Conservation (phyloP, 116 monocot species). For the Iris pallida region DNA sequence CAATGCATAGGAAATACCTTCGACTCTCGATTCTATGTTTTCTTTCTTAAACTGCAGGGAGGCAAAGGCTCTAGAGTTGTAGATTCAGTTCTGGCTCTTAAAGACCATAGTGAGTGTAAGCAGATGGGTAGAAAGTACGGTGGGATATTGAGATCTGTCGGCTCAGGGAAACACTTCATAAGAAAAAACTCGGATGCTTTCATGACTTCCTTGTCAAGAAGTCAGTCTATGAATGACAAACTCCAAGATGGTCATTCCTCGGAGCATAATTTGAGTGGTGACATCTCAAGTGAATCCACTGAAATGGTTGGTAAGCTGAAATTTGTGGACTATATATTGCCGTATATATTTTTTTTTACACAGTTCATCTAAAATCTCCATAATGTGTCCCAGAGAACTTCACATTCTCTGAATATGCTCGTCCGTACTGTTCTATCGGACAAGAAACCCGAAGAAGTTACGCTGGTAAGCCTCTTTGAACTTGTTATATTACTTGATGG, state of each 20-base stretch:
- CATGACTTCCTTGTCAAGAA: constrained; percentile 54
- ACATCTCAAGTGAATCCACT: constrained; percentile 26
- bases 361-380: neutral
- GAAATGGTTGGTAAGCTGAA: constrained; percentile 47
- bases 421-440: constrained; percentile 50
- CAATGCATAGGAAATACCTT: neutral
- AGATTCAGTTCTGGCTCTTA: constrained; percentile 62
- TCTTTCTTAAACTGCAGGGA: constrained; percentile 36
- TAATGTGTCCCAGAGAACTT: constrained; percentile 23
- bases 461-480: constrained; percentile 27
- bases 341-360: neutral
- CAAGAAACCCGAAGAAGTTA: constrained; percentile 72
- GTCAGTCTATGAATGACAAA: constrained; percentile 36
- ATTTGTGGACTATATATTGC: neutral
- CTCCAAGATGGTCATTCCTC: constrained; percentile 10
- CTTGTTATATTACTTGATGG: neutral
- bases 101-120: constrained; percentile 76
- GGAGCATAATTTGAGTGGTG: constrained; percentile 29
- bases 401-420: constrained; percentile 48
- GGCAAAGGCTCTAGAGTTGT: constrained; percentile 71
- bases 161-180: constrained; percentile 47
- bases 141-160: constrained; percentile 44
- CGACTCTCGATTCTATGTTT: neutral
- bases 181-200: constrained; percentile 64
- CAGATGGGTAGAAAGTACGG: constrained; percentile 86